phyloP scores from a whole-genome alignment of 192 early-diverging fungal genomes.

The Gaertneriomyces sp. region DNA sequence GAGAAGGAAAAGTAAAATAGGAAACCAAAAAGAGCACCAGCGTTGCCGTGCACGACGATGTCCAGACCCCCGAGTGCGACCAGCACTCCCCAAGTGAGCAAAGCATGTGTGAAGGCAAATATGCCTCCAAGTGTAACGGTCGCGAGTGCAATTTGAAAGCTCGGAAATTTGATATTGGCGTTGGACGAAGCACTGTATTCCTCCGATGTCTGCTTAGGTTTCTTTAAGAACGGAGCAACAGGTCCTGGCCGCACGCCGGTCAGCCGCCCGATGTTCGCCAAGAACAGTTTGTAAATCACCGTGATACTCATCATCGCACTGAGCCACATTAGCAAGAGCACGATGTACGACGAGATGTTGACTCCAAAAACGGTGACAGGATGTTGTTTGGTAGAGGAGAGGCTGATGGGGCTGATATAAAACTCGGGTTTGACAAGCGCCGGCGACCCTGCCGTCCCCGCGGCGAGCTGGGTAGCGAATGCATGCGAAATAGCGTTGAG shows the following conservation, averaged over 20 bases:
- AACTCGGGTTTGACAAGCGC: slow-evolving; percentile 14
- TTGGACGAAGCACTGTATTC: too few species aligned
- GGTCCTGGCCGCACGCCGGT: slow-evolving; percentile 5
- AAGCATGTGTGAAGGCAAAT: slow-evolving; percentile 15
- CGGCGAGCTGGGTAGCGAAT: slow-evolving; percentile 1
- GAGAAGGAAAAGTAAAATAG: slow-evolving; percentile 19
- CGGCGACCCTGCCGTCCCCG: background rate
- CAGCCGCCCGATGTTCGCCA: slow-evolving; percentile 19
- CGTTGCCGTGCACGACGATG: background rate
- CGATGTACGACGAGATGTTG: slow-evolving; percentile 22
- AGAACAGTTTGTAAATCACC: slow-evolving; percentile 17
- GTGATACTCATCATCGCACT: slow-evolving; percentile 15
- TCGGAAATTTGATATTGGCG: background rate
- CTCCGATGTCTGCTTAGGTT: too few species aligned
- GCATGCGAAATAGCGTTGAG: background rate
- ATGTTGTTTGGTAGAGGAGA: slow-evolving; percentile 1
- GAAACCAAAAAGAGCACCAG: slow-evolving; percentile 11
- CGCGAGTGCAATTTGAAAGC: slow-evolving; percentile 8
- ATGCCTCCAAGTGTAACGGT: background rate
- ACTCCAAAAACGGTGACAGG: slow-evolving; percentile 13
- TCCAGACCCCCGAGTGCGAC: slow-evolving; percentile 10
- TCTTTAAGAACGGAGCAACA: background rate
- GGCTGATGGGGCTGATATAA: slow-evolving; percentile 10
- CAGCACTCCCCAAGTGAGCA: slow-evolving; percentile 2
- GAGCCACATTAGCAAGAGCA: slow-evolving; percentile 20